A percentile compares a stretch with the other conserved stretches of the same genome.
Evolutionary conservation across 2,329 filamentous ascomycete species (phyloP).

Genomic region (Penicillium psychrosexuale): DNA sequence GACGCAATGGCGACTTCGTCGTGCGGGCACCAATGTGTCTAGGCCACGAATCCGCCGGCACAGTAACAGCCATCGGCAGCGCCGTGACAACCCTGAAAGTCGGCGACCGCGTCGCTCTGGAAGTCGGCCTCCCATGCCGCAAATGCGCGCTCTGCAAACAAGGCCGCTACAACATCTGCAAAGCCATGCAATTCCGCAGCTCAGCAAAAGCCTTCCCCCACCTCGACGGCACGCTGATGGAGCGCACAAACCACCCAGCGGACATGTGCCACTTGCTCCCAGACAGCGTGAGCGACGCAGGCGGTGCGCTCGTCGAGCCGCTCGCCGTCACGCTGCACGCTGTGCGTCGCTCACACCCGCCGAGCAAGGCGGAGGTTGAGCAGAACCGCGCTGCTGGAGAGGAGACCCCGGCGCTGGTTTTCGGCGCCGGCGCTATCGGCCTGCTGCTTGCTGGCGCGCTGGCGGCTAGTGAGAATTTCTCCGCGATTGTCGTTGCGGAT

Average conservation of each 20-base stretch:
- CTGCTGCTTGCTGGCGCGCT: constrained; percentile 58
- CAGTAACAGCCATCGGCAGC: constrained; percentile 67
- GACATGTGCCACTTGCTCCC: constrained; percentile 59
- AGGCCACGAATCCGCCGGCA: constrained; percentile 74
- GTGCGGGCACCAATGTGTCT: constrained; percentile 79
- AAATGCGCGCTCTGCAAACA: constrained; percentile 54
- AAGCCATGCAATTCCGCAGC: constrained; percentile 56
- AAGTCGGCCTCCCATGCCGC: constrained; percentile 85
- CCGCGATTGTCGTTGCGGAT: constrained; percentile 58
- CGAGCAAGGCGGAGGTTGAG: constrained; percentile 33
- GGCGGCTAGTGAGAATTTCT: constrained; percentile 53
- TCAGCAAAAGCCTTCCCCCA: constrained; percentile 61
- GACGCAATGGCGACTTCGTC: constrained; percentile 81
- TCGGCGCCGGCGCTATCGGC: constrained; percentile 61
- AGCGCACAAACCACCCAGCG: constrained; percentile 60
- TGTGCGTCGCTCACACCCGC: constrained; percentile 53
- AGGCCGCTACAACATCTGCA: constrained; percentile 62
- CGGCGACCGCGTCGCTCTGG: constrained; percentile 86
- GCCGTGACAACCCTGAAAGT: constrained; percentile 60
- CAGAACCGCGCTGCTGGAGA: constrained; percentile 43
- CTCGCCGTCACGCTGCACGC: constrained; percentile 61
- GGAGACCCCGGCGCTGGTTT: constrained; percentile 53
- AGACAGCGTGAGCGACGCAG: constrained; percentile 50
- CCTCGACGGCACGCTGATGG: constrained; percentile 62
- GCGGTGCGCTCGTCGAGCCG: constrained; percentile 60